Evolutionary conservation across 2,329 filamentous ascomycete species (phyloP).

Genomic region (Diaporthe longicolla): DNA sequence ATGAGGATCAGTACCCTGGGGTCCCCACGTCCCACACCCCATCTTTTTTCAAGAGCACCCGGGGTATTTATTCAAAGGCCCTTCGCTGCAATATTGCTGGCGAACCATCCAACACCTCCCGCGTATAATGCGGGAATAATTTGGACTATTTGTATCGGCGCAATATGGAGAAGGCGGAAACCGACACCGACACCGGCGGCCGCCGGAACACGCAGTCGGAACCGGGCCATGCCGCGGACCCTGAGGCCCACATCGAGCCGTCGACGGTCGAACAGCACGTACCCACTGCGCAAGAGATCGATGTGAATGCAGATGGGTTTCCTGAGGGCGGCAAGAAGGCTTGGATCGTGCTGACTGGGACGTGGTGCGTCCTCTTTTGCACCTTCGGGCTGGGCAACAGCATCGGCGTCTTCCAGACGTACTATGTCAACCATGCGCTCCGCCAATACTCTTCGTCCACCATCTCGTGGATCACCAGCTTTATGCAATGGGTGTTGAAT

Average conservation of each 20-base stretch:
- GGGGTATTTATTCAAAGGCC: slow-evolving; percentile 20
- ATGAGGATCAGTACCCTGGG: slow-evolving; percentile 15
- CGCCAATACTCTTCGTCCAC: slow-evolving; percentile 64
- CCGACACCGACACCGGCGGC: slow-evolving; percentile 16
- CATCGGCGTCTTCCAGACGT: slow-evolving; percentile 69
- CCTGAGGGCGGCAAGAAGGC: slow-evolving; percentile 52
- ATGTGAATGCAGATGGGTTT: slow-evolving; percentile 19
- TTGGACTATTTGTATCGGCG: not conserved
- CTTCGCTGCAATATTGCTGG: not conserved
- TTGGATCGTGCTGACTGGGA: slow-evolving; percentile 58
- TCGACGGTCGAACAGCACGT: not conserved
- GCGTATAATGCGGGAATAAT: slow-evolving; percentile 8
- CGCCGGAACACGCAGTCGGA: not conserved
- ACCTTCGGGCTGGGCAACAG: slow-evolving; percentile 57
- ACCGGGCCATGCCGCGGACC: not conserved
- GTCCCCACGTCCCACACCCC: slow-evolving; percentile 14
- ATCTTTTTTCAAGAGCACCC: slow-evolving; percentile 13
- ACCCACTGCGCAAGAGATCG: not conserved
- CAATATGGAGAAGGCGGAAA: slow-evolving; percentile 17
- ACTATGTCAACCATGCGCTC: slow-evolving; percentile 67
- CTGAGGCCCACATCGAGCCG: not conserved
- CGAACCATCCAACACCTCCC: not conserved
- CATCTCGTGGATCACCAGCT: slow-evolving; percentile 73
- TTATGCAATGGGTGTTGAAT: slow-evolving; percentile 60
- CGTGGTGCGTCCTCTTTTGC: slow-evolving; percentile 58